phyloP scores from a whole-genome alignment of 495 filamentous ascomycete species.

The Talaromyces wortmannii region DNA sequence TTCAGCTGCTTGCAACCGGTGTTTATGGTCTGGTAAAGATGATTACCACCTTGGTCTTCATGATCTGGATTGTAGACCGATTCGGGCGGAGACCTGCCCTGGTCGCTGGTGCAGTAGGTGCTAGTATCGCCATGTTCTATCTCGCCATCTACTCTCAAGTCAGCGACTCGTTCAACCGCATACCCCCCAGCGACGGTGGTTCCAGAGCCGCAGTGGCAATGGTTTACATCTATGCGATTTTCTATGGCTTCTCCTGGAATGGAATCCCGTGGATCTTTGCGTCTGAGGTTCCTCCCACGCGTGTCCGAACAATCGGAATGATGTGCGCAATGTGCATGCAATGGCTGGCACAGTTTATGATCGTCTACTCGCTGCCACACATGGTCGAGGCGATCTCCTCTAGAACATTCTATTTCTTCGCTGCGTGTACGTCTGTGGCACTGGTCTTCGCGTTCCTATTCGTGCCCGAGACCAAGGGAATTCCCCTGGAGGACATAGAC shows the following conservation, averaged over 20 bases:
- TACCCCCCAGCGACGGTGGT: slow-evolving; percentile 26
- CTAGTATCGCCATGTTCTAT: slow-evolving; percentile 63
- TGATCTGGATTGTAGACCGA: slow-evolving; percentile 55
- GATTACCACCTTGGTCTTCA: slow-evolving; percentile 42
- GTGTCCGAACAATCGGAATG: slow-evolving; percentile 43
- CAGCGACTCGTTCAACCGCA: slow-evolving; percentile 27
- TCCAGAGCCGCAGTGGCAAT: slow-evolving; percentile 52
- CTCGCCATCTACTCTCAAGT: slow-evolving; percentile 57
- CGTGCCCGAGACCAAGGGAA: slow-evolving; percentile 55
- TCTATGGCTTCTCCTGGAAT: slow-evolving; percentile 59
- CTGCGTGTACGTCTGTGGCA: slow-evolving; percentile 24
- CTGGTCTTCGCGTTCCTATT: slow-evolving; percentile 50
- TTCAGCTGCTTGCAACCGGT: slow-evolving; percentile 28
- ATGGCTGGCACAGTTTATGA: slow-evolving; percentile 39
- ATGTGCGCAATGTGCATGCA: slow-evolving; percentile 36
- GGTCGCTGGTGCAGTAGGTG: slow-evolving; percentile 58
- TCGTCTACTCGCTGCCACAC: slow-evolving; percentile 32
- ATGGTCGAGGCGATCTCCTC: slow-evolving; percentile 37
- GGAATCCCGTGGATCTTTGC: slow-evolving; percentile 51
- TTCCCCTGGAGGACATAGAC: slow-evolving; percentile 41
- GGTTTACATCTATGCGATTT: slow-evolving; percentile 64
- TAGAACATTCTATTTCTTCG: slow-evolving; percentile 44
- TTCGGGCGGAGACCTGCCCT: slow-evolving; percentile 55
- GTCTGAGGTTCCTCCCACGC: slow-evolving; percentile 28
- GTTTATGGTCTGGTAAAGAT: slow-evolving; percentile 35